Evolutionary conservation across 768 basidiomycete species (phyloP).

Genomic region (Amanita polypyramis): DNA sequence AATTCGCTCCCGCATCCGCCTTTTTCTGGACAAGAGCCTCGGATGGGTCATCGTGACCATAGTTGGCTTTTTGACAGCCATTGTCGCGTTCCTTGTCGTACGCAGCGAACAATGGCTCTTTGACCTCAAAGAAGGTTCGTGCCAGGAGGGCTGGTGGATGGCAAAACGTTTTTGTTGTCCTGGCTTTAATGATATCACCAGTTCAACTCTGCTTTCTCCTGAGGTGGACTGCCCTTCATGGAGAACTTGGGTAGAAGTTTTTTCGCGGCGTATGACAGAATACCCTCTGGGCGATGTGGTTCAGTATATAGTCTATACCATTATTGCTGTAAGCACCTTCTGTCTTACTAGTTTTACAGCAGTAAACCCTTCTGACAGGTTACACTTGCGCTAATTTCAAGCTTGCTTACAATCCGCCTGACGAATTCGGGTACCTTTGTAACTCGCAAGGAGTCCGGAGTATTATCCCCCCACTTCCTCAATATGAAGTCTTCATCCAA

Average conservation of each 20-base stretch:
- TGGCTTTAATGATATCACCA: conserved; percentile 13
- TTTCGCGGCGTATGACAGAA: conserved; percentile 22
- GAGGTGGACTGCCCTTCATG: conserved; percentile 52
- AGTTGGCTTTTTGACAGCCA: conserved; percentile 77
- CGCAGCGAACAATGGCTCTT: conserved; percentile 84
- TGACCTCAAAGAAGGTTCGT: conserved; percentile 89
- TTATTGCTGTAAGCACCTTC: conserved; percentile 59
- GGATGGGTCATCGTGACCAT: conserved; percentile 89
- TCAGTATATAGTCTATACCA: conserved; percentile 60
- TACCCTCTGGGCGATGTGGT: conserved; percentile 32
- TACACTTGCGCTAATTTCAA: conserved; percentile 58
- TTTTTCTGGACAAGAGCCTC: conserved; percentile 63
- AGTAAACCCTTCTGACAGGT: conserved; percentile 34
- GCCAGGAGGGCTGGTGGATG: conserved; percentile 55
- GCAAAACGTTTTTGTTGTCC: conserved; percentile 82
- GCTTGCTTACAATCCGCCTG: conserved; percentile 73
- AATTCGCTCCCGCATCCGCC: conserved; percentile 49
- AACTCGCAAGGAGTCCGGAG: conserved; percentile 85
- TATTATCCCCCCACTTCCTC: conserved; percentile 39
- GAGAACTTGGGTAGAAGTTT: conserved; percentile 63
- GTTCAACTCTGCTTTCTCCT: neutral
- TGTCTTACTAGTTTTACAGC: conserved; percentile 1
- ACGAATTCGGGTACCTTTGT: conserved; percentile 84
- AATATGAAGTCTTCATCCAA: conserved; percentile 18
- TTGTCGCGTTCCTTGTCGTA: conserved; percentile 80